Conservation (phyloP, 1,284 basidiomycete genomes). For the Spongispora temasekensis region DNA sequence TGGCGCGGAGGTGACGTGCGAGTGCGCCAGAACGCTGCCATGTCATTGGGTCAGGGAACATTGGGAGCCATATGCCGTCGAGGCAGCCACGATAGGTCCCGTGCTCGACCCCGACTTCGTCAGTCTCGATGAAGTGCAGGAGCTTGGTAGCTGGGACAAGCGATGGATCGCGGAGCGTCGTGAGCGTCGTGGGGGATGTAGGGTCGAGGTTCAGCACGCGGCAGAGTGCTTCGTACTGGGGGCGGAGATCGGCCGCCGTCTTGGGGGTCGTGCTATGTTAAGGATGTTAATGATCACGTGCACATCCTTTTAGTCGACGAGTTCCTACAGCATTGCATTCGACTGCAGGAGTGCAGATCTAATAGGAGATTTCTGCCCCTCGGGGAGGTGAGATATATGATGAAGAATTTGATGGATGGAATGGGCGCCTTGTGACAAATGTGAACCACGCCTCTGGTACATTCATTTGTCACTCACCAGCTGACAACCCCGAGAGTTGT, state of each 20-base stretch:
- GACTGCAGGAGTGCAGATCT: constrained; percentile 67
- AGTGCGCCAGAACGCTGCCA: constrained; percentile 69
- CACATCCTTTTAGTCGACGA: too few species aligned
- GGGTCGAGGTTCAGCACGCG: constrained; percentile 56
- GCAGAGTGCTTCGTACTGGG: constrained; percentile 66
- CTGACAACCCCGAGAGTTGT: constrained; percentile 69
- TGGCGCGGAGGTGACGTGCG: constrained; percentile 51
- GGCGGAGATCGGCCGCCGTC: constrained; percentile 54
- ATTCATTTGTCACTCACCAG: constrained; percentile 56
- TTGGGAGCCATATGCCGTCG: constrained; percentile 17
- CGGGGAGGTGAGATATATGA: constrained; percentile 64
- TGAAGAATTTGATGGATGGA: constrained; percentile 76
- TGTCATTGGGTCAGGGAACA: constrained; percentile 56
- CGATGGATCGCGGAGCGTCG: constrained; percentile 49
- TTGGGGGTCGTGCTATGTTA: constrained; percentile 50
- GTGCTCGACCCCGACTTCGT: constrained; percentile 47
- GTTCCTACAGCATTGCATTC: constrained; percentile 71
- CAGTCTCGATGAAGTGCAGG: constrained; percentile 57
- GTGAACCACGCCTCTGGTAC: too few species aligned
- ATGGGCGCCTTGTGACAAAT: constrained; percentile 73
- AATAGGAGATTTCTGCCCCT: constrained; percentile 60
- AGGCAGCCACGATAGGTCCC: constrained; percentile 72
- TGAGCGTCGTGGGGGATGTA: constrained; percentile 45
- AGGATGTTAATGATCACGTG: background rate
- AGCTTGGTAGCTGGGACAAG: constrained; percentile 51